These are phyloP conservation scores for Plasmodium malariae DNA, from an alignment of 169 alveolate species.

Conservation along the genomic window DNA sequence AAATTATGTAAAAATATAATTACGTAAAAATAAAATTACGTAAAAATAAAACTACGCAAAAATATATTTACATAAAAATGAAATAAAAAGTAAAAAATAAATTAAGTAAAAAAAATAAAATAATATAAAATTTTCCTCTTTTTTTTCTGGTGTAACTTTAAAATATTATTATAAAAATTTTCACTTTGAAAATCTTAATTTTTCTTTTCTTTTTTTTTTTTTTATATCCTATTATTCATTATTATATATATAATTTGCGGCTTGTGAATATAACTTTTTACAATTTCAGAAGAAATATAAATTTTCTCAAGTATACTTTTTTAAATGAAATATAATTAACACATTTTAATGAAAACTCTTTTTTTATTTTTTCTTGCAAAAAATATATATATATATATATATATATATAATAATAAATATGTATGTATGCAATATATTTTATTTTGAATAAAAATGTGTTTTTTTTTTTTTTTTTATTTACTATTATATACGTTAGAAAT, in stretches of 20 bases:
- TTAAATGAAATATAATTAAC: conserved; percentile 42
- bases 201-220: conserved; percentile 10
- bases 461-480: background rate
- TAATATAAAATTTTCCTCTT: conserved; percentile 12
- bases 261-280: conserved; percentile 44
- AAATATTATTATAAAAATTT: conserved; percentile 20
- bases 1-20: no score
- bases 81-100: conserved; percentile 8
- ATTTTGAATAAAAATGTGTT: background rate
- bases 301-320: conserved; percentile 1
- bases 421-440: background rate
- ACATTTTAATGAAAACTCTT: conserved; percentile 26
- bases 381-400: conserved; percentile 3
- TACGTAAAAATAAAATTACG: conserved; percentile 5
- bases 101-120: background rate
- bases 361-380: conserved; percentile 3
- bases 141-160: conserved; percentile 19
- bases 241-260: conserved; percentile 22
- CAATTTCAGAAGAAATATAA: conserved; percentile 18
- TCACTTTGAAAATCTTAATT: conserved; percentile 18
- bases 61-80: conserved; percentile 1
- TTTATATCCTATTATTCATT: no score
- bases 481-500: conserved; percentile 10
- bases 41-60: conserved; percentile 12
- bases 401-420: no score